Evolutionary conservation across 345 rosid species (phyloP).

Genomic region (Lagerstroemia speciosa): DNA sequence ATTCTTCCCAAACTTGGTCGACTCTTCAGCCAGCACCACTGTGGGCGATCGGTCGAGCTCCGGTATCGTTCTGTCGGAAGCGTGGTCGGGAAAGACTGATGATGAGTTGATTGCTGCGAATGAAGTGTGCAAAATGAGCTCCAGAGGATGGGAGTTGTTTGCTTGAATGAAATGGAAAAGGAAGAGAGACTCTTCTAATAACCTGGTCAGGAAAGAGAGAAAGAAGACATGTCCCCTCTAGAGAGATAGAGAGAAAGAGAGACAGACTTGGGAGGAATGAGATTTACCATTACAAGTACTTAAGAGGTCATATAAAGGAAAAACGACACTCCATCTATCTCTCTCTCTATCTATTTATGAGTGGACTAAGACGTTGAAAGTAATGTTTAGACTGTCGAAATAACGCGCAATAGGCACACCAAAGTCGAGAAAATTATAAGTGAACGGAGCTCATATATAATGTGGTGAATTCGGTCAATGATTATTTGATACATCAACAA

Average conservation of each 20-base stretch:
- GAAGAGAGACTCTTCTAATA: conserved; percentile 6
- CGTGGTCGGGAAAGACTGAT: neutral
- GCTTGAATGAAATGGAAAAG: conserved; percentile 2
- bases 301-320: conserved; percentile 15
- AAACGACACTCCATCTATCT: conserved; percentile 30
- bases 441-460: too few species aligned
- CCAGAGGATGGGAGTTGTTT: neutral
- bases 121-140: conserved; percentile 7
- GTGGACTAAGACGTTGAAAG: neutral
- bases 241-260: conserved; percentile 8
- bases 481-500: too few species aligned
- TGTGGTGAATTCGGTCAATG: too few species aligned
- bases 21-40: neutral
- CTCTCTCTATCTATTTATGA: neutral
- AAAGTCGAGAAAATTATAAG: too few species aligned
- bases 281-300: too few species aligned
- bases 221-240: neutral
- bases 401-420: conserved; percentile 4
- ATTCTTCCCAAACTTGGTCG: neutral
- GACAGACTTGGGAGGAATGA: too few species aligned
- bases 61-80: neutral
- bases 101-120: neutral
- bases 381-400: conserved; percentile 18
- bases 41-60: neutral
- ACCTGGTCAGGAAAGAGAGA: neutral